Evolutionary conservation across 164 flowering plant species (phyloP).

Genomic region (Chloranthus sessilifolius): DNA sequence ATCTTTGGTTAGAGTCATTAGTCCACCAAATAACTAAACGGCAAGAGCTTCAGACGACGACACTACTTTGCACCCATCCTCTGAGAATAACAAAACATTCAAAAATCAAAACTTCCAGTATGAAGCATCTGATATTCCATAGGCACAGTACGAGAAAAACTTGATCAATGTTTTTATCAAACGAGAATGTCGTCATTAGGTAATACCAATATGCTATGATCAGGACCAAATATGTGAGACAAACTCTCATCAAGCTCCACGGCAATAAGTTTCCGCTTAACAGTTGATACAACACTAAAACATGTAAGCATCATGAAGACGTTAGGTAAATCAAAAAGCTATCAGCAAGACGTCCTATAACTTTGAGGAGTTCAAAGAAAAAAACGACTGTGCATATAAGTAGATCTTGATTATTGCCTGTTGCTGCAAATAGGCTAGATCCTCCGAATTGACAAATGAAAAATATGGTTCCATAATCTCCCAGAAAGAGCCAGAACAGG

Average conservation of each 20-base stretch:
- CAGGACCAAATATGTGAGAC: constrained; percentile 17
- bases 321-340: no score
- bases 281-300: background rate
- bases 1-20: no score
- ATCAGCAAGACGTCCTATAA: no score
- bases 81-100: constrained; percentile 19
- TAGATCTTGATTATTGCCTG: constrained; percentile 34
- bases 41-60: constrained; percentile 21
- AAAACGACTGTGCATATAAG: background rate
- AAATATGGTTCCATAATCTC: constrained; percentile 60
- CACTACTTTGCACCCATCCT: constrained; percentile 20
- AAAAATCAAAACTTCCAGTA: constrained; percentile 1
- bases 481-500: constrained; percentile 69
- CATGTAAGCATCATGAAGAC: no score
- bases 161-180: background rate
- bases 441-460: constrained; percentile 41
- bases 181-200: background rate
- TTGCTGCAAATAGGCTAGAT: constrained; percentile 44
- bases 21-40: no score
- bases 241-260: constrained; percentile 33
- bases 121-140: background rate
- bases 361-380: background rate
- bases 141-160: background rate
- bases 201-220: constrained; percentile 27
- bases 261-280: constrained; percentile 19